Evolutionary conservation across 2,329 filamentous ascomycete genomes (phyloP).

Genomic region (Pyricularia pennisetigena): DNA sequence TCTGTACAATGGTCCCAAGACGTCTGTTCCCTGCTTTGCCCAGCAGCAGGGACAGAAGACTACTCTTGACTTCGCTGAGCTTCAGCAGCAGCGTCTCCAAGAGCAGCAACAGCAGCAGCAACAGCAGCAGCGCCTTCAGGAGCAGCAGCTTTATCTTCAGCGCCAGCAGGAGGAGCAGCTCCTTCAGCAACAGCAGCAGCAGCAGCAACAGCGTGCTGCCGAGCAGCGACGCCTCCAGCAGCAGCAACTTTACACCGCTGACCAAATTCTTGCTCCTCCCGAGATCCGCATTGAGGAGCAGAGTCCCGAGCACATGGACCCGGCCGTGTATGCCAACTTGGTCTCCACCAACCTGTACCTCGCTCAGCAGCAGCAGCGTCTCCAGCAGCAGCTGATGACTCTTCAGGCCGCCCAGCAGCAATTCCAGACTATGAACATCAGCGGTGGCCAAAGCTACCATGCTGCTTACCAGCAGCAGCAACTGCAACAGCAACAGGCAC

Average conservation of each 20-base stretch:
- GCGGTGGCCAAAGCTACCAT: constrained; percentile 35
- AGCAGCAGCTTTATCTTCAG: constrained; percentile 10
- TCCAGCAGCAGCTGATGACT: constrained; percentile 84
- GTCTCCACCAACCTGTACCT: constrained; percentile 87
- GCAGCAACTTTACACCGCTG: constrained; percentile 61
- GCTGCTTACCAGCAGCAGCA: constrained; percentile 38
- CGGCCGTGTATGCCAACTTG: constrained; percentile 76
- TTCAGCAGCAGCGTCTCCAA: constrained; percentile 2
- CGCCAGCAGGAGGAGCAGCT: constrained; percentile 9
- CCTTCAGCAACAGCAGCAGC: constrained; percentile 5
- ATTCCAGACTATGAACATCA: constrained; percentile 69
- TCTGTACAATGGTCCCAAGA: constrained; percentile 43
- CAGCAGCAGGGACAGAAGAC: constrained; percentile 19
- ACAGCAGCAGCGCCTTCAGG: constrained; percentile 2
- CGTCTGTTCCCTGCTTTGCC: constrained; percentile 38
- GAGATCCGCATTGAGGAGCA: constrained; percentile 65
- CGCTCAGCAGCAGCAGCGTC: constrained; percentile 85
- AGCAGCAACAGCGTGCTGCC: constrained; percentile 26
- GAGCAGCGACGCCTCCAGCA: constrained; percentile 6
- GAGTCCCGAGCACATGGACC: constrained; percentile 68
- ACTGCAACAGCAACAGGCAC: constrained; percentile 36
- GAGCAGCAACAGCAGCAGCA: not conserved
- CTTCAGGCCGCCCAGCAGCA: constrained; percentile 78
- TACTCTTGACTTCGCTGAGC: constrained; percentile 7
- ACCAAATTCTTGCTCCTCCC: constrained; percentile 81